Percentiles rank a stretch among this genome's conserved stretches.
Evolutionary conservation across 1,284 basidiomycete genomes (phyloP).

Genomic region (Tilletia horrida): DNA sequence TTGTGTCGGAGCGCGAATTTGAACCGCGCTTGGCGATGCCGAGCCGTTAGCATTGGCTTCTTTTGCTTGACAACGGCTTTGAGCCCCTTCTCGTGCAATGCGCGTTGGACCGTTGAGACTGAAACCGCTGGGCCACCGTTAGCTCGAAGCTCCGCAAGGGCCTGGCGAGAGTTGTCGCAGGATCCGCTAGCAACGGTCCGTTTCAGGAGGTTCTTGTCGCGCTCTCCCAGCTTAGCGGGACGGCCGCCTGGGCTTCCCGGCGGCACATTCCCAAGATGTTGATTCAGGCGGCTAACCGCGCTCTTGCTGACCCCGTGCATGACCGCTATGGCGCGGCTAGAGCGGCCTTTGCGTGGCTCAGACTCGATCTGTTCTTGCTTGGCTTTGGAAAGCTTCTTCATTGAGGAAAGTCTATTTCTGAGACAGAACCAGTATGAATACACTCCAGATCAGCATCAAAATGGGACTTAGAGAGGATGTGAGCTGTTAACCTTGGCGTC

Average conservation of each 20-base stretch:
- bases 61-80: not conserved
- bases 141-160: not conserved
- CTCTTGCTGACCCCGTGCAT: not conserved
- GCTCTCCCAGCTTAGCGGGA: not conserved
- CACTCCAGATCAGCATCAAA: no score
- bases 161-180: not conserved
- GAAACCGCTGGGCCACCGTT: not conserved
- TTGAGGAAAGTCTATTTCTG: not conserved
- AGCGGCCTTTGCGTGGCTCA: not conserved
- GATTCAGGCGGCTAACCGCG: not conserved
- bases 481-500: no score
- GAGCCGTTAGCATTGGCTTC: not conserved
- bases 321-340: not conserved
- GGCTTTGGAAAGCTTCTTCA: not conserved
- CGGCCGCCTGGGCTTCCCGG: not conserved
- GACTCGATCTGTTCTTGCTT: not conserved
- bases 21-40: slow-evolving; percentile 7
- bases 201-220: not conserved
- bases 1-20: slow-evolving; percentile 21
- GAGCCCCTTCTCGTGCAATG: not conserved
- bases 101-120: not conserved
- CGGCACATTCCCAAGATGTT: not conserved
- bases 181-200: not conserved
- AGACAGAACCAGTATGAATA: no score
- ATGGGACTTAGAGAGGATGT: no score